Percentiles rank a stretch among this genome's conserved stretches.
Conservation (phyloP, 805 yeast genomes). For the Ogataea thermomethanolica region DNA sequence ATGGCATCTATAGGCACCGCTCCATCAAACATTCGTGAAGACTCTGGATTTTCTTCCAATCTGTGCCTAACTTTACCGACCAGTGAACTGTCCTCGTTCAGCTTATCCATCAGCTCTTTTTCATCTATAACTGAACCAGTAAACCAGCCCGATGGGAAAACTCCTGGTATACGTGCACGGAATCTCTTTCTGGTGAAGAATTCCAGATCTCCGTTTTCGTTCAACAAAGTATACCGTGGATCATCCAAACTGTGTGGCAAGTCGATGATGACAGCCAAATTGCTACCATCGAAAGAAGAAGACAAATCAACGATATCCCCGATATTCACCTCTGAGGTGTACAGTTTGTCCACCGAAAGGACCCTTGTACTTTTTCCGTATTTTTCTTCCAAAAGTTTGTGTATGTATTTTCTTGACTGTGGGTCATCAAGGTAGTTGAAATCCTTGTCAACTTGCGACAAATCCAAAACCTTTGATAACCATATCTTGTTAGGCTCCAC, state of each 20-base stretch:
- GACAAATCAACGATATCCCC: constrained; percentile 65
- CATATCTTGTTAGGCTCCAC: constrained; percentile 31
- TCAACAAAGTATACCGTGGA: constrained; percentile 54
- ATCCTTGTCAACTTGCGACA: constrained; percentile 9
- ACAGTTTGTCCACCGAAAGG: constrained; percentile 21
- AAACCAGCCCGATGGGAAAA: constrained; percentile 41
- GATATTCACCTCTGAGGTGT: constrained; percentile 34
- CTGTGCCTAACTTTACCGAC: constrained; percentile 34
- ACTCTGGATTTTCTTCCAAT: constrained; percentile 29
- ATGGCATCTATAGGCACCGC: constrained; percentile 20
- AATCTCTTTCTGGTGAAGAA: constrained; percentile 46
- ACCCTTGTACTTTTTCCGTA: constrained; percentile 3
- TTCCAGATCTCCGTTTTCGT: constrained; percentile 52
- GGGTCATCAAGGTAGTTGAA: constrained; percentile 20
- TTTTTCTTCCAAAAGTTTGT: constrained; percentile 2
- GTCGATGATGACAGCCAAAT: constrained; percentile 51
- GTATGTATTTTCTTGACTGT: constrained; percentile 6
- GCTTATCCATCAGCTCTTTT: constrained; percentile 17
- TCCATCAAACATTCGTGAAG: constrained; percentile 28
- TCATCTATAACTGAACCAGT: constrained; percentile 30
- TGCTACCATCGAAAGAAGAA: constrained; percentile 38
- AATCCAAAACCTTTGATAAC: constrained; percentile 18
- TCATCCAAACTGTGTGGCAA: constrained; percentile 48
- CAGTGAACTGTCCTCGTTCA: constrained; percentile 16
- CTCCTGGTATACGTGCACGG: constrained; percentile 50